Evolutionary conservation across 441 rosid genomes (phyloP).

Genomic region (Croton laevigatus): DNA sequence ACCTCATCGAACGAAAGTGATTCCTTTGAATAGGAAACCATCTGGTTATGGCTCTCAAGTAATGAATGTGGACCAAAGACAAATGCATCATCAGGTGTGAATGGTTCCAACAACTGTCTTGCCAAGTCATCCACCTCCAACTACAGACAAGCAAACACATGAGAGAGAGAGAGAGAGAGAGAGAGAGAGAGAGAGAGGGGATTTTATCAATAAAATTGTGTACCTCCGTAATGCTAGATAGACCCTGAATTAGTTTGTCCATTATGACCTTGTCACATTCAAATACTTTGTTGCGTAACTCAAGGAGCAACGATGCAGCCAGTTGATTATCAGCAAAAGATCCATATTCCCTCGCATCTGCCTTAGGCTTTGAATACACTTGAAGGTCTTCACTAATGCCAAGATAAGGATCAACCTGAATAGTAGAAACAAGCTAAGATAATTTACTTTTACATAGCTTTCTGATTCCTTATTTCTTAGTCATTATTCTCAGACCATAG

Average conservation of each 20-base stretch:
- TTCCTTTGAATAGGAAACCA: slow-evolving; percentile 58
- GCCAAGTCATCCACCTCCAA: slow-evolving; percentile 53
- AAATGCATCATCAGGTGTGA: slow-evolving; percentile 84
- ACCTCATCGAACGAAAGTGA: slow-evolving; percentile 93
- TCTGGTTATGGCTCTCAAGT: slow-evolving; percentile 46
- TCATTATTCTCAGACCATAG: background rate
- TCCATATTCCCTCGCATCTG: slow-evolving; percentile 66
- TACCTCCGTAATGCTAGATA: slow-evolving; percentile 64
- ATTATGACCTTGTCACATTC: slow-evolving; percentile 46
- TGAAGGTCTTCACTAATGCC: slow-evolving; percentile 68
- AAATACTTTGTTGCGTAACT: slow-evolving; percentile 47
- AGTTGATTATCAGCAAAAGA: slow-evolving; percentile 57
- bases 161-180: slow-evolving; percentile 19
- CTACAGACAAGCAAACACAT: slow-evolving; percentile 36
- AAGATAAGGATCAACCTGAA: slow-evolving; percentile 85
- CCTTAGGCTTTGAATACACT: slow-evolving; percentile 60
- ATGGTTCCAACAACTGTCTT: slow-evolving; percentile 65
- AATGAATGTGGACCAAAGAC: slow-evolving; percentile 57
- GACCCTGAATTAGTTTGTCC: slow-evolving; percentile 47
- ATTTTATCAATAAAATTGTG: background rate
- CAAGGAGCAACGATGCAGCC: slow-evolving; percentile 54
- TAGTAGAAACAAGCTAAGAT: background rate
- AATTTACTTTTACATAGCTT: background rate
- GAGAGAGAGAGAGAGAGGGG: background rate
- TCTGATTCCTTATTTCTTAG: background rate